Evolutionary conservation across 2,329 filamentous ascomycete genomes (phyloP), one percentile per base, ranked within the genome.

Genomic region (Penicillium sp.): DNA sequence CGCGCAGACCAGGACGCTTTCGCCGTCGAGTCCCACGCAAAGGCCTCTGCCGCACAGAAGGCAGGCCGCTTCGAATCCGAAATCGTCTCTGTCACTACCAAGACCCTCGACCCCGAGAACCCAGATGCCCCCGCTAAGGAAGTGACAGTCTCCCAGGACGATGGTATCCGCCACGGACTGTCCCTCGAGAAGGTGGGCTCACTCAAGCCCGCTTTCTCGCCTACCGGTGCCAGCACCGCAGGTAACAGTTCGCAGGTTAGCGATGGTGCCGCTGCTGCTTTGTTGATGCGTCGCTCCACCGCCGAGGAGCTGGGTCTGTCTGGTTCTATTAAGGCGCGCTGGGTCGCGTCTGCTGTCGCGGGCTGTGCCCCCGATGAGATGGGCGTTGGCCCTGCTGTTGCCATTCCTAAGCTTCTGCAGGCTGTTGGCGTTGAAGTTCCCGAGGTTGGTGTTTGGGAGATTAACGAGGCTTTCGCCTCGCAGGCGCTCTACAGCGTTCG

Each of bases 321-420:
- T 15, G 81, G 80, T 6, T 80, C 79, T 29, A 90, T 96, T 68
- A 86, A 95, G 58, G 93, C 89, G 37, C 91, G 89, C 73, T 97
- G 93, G 80, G 89, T 92, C 0, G 88, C 84, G 0, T 88, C 89
- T 1, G 83, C 86, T 31, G 87, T 90, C 12, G 86, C 87, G 0
- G 93, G 93, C 13, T 95, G 91, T 72, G 82, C 81, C 51, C 93
- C 93, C 0, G 91, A 96, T 70, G 92, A 96, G 82, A 97, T 97
- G 93, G 93, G 93, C 40, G 82, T 97, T 57, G 93, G 93, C 0
- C 93, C 93, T 0, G 91, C 91, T 0, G 71, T 96, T 29, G 93
- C 91, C 0, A 93, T 97, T 52, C 93, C 93, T 7, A 89, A 88
- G 72, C 81, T 96, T 21, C 81, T 97, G n/a, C 74, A 79, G 19